These are phyloP conservation scores for Clausena lansium DNA, from an alignment of 345 rosid genomes.

Conservation along the genomic window DNA sequence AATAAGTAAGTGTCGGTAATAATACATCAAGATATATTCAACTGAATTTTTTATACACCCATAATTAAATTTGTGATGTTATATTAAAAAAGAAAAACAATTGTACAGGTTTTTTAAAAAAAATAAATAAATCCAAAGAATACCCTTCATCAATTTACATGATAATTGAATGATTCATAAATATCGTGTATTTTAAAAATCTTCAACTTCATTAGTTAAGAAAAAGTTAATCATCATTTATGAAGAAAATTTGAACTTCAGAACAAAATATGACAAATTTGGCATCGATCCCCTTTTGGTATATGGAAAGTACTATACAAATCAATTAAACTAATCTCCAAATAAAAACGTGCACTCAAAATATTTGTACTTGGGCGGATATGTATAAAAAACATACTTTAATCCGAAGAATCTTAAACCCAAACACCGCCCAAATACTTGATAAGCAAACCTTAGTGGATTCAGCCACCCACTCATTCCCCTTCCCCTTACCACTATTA, in stretches of 20 bases:
- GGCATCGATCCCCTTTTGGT: neutral
- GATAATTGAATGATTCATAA: neutral
- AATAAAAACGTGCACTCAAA: conserved; percentile 15
- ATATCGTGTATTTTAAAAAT: neutral
- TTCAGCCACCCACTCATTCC: neutral
- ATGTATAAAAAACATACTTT: neutral
- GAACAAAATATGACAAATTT: neutral
- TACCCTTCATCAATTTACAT: neutral
- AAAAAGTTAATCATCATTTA: neutral
- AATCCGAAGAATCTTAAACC: neutral
- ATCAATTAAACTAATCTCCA: neutral
- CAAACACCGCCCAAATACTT: neutral
- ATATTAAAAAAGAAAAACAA: no score
- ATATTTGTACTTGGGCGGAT: neutral
- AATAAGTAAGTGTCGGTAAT: no score
- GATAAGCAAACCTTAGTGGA: neutral
- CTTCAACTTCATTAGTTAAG: neutral
- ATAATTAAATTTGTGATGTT: no score
- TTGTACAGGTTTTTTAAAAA: no score
- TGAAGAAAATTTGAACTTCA: neutral
- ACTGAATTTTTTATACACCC: no score
- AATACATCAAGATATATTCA: no score
- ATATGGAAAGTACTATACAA: neutral
- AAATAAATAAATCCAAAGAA: no score
- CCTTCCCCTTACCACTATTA: no score